Conservation (phyloP, 1,139 yeast genomes). For the Hemisphaericaspora subhashii region DNA sequence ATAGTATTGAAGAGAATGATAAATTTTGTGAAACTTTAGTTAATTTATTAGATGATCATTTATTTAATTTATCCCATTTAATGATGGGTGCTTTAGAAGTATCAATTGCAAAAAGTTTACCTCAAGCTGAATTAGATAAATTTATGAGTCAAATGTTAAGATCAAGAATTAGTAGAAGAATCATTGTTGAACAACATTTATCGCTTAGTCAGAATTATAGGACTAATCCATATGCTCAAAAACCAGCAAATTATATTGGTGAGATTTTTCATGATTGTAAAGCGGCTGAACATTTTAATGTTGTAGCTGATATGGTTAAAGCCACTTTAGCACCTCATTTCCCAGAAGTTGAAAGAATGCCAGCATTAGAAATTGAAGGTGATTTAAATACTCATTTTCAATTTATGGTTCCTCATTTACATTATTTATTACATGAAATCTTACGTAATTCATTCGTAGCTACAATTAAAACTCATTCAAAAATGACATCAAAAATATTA, state of each 20-base stretch:
- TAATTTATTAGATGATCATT: conserved; percentile 71
- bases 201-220: conserved; percentile 68
- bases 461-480: conserved; percentile 50
- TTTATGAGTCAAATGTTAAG: conserved; percentile 77
- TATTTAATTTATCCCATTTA: conserved; percentile 77
- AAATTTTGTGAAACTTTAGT: conserved; percentile 65
- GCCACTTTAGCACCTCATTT: conserved; percentile 46
- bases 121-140: conserved; percentile 62
- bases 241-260: conserved; percentile 74
- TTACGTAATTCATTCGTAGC: conserved; percentile 84
- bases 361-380: conserved; percentile 75
- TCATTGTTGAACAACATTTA: conserved; percentile 87
- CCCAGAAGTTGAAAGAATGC: conserved; percentile 62
- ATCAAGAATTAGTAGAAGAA: conserved; percentile 84
- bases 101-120: conserved; percentile 60
- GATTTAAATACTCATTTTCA: conserved; percentile 64
- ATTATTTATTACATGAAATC: conserved; percentile 82
- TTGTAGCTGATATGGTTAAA: conserved; percentile 52
- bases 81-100: conserved; percentile 93
- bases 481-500: conserved; percentile 33
- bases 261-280: conserved; percentile 80
- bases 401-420: conserved; percentile 82
- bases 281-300: conserved; percentile 63
- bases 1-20: conserved; percentile 70
- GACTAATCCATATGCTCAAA: conserved; percentile 41